A percentile compares a stretch with the other conserved stretches of the same genome.
Conservation (phyloP, 345 rosid species). For the Pistacia integerrima region DNA sequence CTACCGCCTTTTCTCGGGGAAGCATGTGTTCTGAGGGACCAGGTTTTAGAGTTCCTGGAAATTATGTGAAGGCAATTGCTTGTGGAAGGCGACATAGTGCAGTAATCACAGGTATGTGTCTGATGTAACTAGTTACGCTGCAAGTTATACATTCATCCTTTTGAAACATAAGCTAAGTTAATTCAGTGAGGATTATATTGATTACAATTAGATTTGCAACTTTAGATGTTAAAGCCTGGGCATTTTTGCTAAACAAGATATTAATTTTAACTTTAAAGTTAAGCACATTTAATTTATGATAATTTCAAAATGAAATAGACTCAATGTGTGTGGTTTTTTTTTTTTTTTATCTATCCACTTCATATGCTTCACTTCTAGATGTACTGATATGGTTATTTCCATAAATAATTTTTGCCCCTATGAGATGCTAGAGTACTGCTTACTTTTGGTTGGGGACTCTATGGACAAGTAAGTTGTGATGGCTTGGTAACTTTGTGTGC, state of each 20-base stretch:
- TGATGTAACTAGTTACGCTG: conserved; percentile 10
- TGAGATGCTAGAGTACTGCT: conserved; percentile 94
- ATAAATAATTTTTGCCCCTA: conserved; percentile 25
- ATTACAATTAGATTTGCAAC: not conserved
- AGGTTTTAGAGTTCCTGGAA: conserved; percentile 71
- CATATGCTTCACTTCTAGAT: not conserved
- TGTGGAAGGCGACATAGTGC: conserved; percentile 99
- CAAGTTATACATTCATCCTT: not conserved
- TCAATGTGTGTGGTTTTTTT: not conserved
- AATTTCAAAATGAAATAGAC: too few relatives aligned
- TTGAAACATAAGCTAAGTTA: conserved; percentile 2
- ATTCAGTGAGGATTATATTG: not conserved
- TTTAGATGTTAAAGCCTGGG: not conserved
- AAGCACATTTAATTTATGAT: not conserved
- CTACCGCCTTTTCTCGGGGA: conserved; percentile 48
- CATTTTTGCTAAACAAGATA: not conserved
- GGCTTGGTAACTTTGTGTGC: conserved; percentile 1
- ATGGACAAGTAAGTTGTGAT: conserved; percentile 78
- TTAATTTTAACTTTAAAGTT: not conserved
- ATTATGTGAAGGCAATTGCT: conserved; percentile 76
- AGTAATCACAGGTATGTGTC: conserved; percentile 69
- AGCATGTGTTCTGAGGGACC: conserved; percentile 61
- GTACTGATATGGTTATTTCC: not conserved
- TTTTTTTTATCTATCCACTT: conserved; percentile 11
- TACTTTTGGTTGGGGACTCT: conserved; percentile 99